Base-by-base conservation (phyloP, 257 asterid genomes). In the Solanum ahanhuiri region DNA sequence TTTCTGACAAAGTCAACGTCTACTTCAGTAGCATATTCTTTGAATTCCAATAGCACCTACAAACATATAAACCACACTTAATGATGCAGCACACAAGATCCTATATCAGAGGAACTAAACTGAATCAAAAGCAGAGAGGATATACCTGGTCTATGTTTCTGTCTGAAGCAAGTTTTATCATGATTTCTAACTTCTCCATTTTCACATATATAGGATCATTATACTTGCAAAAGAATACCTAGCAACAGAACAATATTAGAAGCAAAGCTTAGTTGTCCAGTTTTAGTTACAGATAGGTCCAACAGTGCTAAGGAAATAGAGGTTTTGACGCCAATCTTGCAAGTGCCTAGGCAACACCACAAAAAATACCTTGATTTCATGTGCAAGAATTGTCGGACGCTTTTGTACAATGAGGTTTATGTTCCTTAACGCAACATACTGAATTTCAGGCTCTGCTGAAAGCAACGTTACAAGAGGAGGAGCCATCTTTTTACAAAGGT, bases 131-230 rank as follows among this genome's bases (percentile, higher is more conserved):
- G 64, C 58, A 77, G 63, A 81, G 83, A 75, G 85, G 87, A 88
- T 92, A 86, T 88, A 97, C 99, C 92, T 96, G 99, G 90, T 97
- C 99, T 75, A 97, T 92, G 87, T 97, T 97, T 87, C 98, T 88
- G 93, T 97, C 99, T 45, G 99, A 97, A 88, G 98, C 99, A 90
- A 97, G 99, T 93, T 97, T 97, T 91, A 97, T 97, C 99, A 97
- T 97, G 92, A 97, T 96, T 90, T 97, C 99, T 87, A 97, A 85
- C 93, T 97, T 97, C 86, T 97, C 99, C 99, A 97, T 96, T 91
- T 97, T 97, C 92, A 97, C 99, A 86, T 95, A 97, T 89, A 97
- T 97, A 81, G 99, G 99, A 87, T 97, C 99, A 83, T 97, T 97
- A 91, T 97, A 97, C 92, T 97, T 97, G 98, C 99, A 97, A 91